Conservation (phyloP, 2,329 filamentous ascomycete genomes). For the Lasiodiplodia sp. region DNA sequence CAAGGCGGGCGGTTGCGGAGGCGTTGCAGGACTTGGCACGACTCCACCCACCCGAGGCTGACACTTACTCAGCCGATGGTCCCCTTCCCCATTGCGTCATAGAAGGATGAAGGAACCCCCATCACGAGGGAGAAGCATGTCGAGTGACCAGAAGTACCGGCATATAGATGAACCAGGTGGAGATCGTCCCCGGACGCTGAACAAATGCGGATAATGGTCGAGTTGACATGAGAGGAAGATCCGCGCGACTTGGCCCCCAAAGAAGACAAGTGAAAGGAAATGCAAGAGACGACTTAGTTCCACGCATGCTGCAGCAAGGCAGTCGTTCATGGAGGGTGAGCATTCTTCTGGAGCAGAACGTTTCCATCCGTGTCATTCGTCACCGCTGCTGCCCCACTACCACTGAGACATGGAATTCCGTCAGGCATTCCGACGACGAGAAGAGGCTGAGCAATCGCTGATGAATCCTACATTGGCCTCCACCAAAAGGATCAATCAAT, state of each 20-base stretch:
- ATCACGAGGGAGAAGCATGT: background rate
- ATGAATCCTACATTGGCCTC: background rate
- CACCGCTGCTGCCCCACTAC: too few species aligned
- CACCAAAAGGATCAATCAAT: background rate
- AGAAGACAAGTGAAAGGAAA: background rate
- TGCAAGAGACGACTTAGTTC: background rate
- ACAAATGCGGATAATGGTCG: constrained; percentile 1
- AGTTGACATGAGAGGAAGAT: background rate
- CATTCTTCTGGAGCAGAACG: too few species aligned
- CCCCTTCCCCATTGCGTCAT: background rate
- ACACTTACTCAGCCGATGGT: constrained; percentile 1
- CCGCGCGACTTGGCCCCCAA: background rate
- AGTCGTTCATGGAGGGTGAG: too few species aligned
- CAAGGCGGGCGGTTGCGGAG: constrained; percentile 1
- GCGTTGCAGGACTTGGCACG: constrained; percentile 3
- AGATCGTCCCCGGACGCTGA: background rate
- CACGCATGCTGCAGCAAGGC: background rate
- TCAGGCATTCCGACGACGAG: background rate
- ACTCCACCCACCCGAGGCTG: constrained; percentile 9
- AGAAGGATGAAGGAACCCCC: background rate
- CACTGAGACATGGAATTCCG: too few species aligned
- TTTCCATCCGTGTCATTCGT: background rate
- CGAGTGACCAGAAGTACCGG: background rate
- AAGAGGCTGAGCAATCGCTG: background rate
- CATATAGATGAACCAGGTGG: background rate